phyloP scores from a whole-genome alignment of 306 rosid genomes.

The Cyclanthera cordifolia region DNA sequence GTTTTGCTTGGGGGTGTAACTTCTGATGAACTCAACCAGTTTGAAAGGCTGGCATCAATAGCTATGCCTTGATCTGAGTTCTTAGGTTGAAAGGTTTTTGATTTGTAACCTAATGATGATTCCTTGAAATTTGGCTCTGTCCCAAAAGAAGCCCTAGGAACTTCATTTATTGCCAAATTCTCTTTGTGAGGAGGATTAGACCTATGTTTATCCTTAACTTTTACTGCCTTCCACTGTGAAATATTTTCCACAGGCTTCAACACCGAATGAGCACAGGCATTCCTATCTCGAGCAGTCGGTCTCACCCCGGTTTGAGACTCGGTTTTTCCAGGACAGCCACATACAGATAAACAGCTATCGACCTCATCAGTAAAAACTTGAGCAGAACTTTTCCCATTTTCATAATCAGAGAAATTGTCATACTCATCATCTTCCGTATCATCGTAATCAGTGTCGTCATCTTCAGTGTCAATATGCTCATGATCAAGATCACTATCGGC shows the following conservation, averaged over 20 bases:
- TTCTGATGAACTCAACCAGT: slow-evolving; percentile 64
- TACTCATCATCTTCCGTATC: slow-evolving; percentile 20
- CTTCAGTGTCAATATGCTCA: slow-evolving; percentile 10
- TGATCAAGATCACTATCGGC: slow-evolving; percentile 49
- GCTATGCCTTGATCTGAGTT: slow-evolving; percentile 38
- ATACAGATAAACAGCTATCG: slow-evolving; percentile 21
- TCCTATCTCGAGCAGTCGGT: slow-evolving; percentile 49
- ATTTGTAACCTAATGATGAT: slow-evolving; percentile 29
- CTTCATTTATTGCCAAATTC: slow-evolving; percentile 30
- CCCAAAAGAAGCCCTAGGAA: slow-evolving; percentile 19
- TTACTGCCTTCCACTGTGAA: slow-evolving; percentile 61
- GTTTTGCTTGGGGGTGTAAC: slow-evolving; percentile 32
- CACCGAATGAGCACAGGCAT: slow-evolving; percentile 66
- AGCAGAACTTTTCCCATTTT: slow-evolving; percentile 15
- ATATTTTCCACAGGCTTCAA: slow-evolving; percentile 75
- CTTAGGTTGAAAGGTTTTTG: slow-evolving; percentile 28
- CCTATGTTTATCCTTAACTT: slow-evolving; percentile 33
- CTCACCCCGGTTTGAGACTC: slow-evolving; percentile 28
- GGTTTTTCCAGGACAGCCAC: slow-evolving; percentile 21
- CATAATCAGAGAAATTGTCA: slow-evolving; percentile 19
- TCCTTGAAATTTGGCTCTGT: slow-evolving; percentile 20
- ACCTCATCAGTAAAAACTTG: slow-evolving; percentile 32
- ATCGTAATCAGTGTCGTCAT: slow-evolving; percentile 13
- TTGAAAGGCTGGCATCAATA: slow-evolving; percentile 86
- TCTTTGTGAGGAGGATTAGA: slow-evolving; percentile 51